These are phyloP conservation scores for Calcarisporium arbuscula DNA, from an alignment of 2,329 filamentous ascomycete genomes.

Conservation along the genomic window DNA sequence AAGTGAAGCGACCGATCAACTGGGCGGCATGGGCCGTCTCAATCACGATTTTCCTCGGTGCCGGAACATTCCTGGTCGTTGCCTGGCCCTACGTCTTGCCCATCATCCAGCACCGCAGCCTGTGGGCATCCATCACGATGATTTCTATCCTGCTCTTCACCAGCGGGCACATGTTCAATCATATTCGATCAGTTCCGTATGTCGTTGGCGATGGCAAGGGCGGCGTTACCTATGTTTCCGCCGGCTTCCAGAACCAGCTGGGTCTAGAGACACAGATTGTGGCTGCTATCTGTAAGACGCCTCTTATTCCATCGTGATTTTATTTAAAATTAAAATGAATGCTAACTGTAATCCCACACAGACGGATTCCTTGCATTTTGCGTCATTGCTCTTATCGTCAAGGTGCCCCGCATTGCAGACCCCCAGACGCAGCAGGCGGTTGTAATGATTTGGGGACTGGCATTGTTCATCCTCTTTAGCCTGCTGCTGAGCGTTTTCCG, in stretches of 20 bases:
- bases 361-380: slow-evolving; percentile 76
- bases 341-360: slow-evolving; percentile 28
- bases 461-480: slow-evolving; percentile 82
- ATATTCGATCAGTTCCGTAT: slow-evolving; percentile 93
- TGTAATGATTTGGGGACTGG: slow-evolving; percentile 69
- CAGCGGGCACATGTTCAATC: slow-evolving; percentile 98
- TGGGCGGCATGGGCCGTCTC: slow-evolving; percentile 67
- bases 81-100: slow-evolving; percentile 75
- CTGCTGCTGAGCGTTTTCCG: slow-evolving; percentile 92
- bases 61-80: slow-evolving; percentile 61
- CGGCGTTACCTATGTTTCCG: slow-evolving; percentile 83
- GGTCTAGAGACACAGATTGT: slow-evolving; percentile 94
- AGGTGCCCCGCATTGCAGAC: slow-evolving; percentile 83
- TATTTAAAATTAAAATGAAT: not conserved
- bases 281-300: slow-evolving; percentile 78
- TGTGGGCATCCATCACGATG: slow-evolving; percentile 88
- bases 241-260: slow-evolving; percentile 88
- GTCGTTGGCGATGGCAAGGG: slow-evolving; percentile 79
- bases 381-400: slow-evolving; percentile 83
- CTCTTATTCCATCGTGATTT: not conserved
- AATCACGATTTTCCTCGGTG: slow-evolving; percentile 63
- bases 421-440: slow-evolving; percentile 71
- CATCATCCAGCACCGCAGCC: slow-evolving; percentile 78
- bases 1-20: slow-evolving; percentile 80
- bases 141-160: slow-evolving; percentile 89